phyloP scores from a whole-genome alignment of 768 basidiomycete genomes.

The Exsudoporus frostii region DNA sequence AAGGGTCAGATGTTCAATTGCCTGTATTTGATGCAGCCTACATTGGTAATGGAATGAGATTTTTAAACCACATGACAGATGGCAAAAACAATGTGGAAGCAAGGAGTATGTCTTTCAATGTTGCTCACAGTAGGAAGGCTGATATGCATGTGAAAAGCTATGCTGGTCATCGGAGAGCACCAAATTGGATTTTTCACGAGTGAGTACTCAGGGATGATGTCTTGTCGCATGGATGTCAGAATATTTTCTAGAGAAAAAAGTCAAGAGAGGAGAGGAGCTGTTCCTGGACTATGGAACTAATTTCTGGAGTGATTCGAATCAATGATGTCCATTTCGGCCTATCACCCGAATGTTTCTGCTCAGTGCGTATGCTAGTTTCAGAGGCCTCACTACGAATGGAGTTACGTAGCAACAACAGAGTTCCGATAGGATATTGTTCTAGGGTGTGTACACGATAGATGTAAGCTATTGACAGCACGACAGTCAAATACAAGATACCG shows the following conservation, averaged over 20 bases:
- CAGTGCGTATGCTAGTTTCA: no score
- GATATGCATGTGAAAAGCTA: conserved; percentile 13
- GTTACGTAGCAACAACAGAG: neutral
- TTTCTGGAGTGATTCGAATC: conserved; percentile 21
- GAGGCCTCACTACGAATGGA: neutral
- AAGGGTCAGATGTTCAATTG: neutral
- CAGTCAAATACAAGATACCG: neutral
- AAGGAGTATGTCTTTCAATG: conserved; percentile 19
- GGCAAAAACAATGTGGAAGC: conserved; percentile 21
- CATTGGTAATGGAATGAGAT: conserved; percentile 44
- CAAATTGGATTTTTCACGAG: conserved; percentile 37
- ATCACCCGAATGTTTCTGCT: neutral
- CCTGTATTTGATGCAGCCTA: conserved; percentile 36
- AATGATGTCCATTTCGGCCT: no score
- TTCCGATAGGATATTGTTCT: neutral
- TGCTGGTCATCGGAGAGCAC: conserved; percentile 33
- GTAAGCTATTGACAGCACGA: neutral
- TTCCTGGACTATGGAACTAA: conserved; percentile 34
- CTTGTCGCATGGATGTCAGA: neutral
- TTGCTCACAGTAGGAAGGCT: neutral
- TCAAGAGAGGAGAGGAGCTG: conserved; percentile 34
- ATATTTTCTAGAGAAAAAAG: conserved; percentile 15
- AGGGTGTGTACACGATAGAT: neutral
- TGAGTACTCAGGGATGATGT: conserved; percentile 17
- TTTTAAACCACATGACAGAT: conserved; percentile 36